Evolutionary conservation across 805 yeast genomes (phyloP), one percentile per base, ranked within the genome.

Genomic region (Yamadazyma nakazawae): DNA sequence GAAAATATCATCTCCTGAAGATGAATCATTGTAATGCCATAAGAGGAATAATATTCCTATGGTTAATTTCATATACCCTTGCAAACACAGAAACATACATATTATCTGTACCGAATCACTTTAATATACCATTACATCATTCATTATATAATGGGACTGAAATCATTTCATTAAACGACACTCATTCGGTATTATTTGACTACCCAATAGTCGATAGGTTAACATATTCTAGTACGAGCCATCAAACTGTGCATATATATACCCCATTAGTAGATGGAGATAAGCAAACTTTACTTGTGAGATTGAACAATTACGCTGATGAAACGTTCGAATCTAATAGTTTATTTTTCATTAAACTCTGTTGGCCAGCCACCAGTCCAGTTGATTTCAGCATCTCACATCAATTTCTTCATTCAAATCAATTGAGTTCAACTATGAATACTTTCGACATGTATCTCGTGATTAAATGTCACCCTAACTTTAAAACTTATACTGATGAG

Each of bases 41-140:
- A 21, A 18, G 40, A 4, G 28, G 17, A 5, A 10, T 25, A 11
- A n/a, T 25, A 26, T 38, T 25, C n/a, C n/a, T 28, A 24, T 38
- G 26, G 16, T 40, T 13, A 12, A 34, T 40, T 6, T 13, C 28
- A 9, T 26, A 13, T 25, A 37, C 46, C 6, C 28, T 34, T 13
- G 74, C 71, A 26, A 72, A 72, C 43, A 72, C 77, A 1, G 77
- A 72, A 48, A 61, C 72, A 1, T 54, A 58, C 24, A 42, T 66
- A 14, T 38, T 69, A 26, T 43, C 47, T 31, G 51, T 70, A 0
- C 76, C 76, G 0, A 58, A 65, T 30, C 64, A 69, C 53, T 72
- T 60, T 52, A 58, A 66, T 36, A 59, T 69, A 11, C 68, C 70
- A 3, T 28, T 21, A 45, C 16, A 34, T 30, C 12, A 26, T 34